Percentiles rank a stretch among this genome's conserved stretches.
These are phyloP conservation scores for Coniophora puteana DNA, from an alignment of 1,284 basidiomycete genomes.

Conservation along the genomic window DNA sequence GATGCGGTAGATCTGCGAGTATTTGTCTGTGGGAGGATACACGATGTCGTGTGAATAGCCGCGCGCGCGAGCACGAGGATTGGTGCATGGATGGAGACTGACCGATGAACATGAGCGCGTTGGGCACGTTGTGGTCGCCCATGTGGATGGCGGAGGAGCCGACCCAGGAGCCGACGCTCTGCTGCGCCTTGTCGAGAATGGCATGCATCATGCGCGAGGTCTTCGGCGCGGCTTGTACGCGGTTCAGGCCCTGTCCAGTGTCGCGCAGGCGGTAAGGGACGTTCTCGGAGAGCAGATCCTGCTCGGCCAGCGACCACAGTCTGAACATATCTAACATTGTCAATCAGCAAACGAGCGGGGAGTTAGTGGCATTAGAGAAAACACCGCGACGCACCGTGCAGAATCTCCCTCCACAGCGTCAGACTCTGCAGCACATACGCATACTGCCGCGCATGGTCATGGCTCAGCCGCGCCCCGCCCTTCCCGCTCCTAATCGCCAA, in stretches of 20 bases:
- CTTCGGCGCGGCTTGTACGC: slow-evolving; percentile 78
- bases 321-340: slow-evolving; percentile 72
- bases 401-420: slow-evolving; percentile 78
- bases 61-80: slow-evolving; percentile 4
- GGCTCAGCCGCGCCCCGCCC: slow-evolving; percentile 72
- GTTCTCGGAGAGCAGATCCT: slow-evolving; percentile 71
- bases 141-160: slow-evolving; percentile 59
- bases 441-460: slow-evolving; percentile 80
- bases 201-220: slow-evolving; percentile 82
- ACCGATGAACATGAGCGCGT: slow-evolving; percentile 78
- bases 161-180: slow-evolving; percentile 75
- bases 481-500: slow-evolving; percentile 75
- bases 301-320: slow-evolving; percentile 75
- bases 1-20: slow-evolving; percentile 84
- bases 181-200: slow-evolving; percentile 75
- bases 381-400: slow-evolving; percentile 57
- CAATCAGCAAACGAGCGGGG: slow-evolving; percentile 1
- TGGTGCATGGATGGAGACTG: slow-evolving; percentile 8
- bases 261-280: slow-evolving; percentile 73
- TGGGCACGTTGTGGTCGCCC: slow-evolving; percentile 85
- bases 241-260: slow-evolving; percentile 80
- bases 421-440: slow-evolving; percentile 79
- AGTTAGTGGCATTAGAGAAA: not conserved
- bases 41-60: not conserved
- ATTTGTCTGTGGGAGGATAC: slow-evolving; percentile 59